Evolutionary conservation across 2,329 filamentous ascomycete species (phyloP), one percentile per base, ranked within the genome.

Genomic region (Bipolaris sorokiniana): DNA sequence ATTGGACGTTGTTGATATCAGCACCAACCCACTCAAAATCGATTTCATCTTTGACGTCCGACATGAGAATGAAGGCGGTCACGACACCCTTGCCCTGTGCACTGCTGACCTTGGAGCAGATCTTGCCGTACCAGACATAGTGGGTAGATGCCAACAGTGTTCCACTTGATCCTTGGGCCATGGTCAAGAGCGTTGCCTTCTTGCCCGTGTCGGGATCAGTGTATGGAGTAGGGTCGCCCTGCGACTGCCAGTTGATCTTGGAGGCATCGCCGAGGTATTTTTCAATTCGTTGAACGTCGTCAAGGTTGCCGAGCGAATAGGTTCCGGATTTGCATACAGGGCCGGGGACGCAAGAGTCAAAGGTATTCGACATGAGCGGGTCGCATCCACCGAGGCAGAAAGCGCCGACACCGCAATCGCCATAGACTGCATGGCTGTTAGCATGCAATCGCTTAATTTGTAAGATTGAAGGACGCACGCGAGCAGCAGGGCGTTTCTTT

Each of bases 111-210:
- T 82, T 90, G 52, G 91, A 92, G 76, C 89, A 90, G 70, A 97
- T 88, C 77, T 90, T 97, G 73, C 95, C 95, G 77, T 98, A 99
- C 95, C 95, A 98, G 79, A 99, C 88, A 79, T 97, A 98, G 65
- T 87, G 83, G 56, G 92, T 94, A 63, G 86, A 88, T 22, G 92
- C 90, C 53, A 99, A 80, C 44, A 99, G 86, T 9, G 95, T 97
- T 53, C 95, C 95, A 38, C 91, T 90, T 33, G 90, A 93, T 67
- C 89, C 84, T 63, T 89, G 85, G 40, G 91, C 87, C 94, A 99
- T 97, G 65, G 94, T 98, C 72, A 99, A 82, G 49, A 97, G 82
- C 2, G 95, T 66, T 20, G 75, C 81, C 54, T 60, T 69, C 54
- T 66, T 48, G 34, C 65, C 64, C 40, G 42, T 63, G 42, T 56